phyloP scores from a whole-genome alignment of 768 basidiomycete genomes.

The Cantharellus cinnabarinus region DNA sequence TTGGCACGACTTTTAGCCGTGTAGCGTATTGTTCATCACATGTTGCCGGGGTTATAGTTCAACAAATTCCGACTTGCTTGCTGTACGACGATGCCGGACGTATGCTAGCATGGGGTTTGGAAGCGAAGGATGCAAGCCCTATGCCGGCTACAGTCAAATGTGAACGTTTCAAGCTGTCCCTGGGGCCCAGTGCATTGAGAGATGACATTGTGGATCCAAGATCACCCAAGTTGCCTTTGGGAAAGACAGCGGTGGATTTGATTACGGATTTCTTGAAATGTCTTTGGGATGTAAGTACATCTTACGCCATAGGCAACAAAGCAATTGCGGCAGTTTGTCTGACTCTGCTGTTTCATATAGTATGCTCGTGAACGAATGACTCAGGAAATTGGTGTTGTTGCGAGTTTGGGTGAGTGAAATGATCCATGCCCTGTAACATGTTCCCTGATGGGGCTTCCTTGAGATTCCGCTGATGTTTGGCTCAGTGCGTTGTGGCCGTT shows the following conservation, averaged over 20 bases:
- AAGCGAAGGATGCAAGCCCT: constrained; percentile 80
- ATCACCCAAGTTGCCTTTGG: constrained; percentile 53
- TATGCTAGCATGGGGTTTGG: constrained; percentile 68
- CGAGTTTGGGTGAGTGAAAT: constrained; percentile 49
- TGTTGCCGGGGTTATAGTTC: neutral
- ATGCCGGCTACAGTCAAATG: too few relatives aligned
- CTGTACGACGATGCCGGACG: constrained; percentile 55
- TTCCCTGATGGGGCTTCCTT: neutral
- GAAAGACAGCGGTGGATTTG: constrained; percentile 56
- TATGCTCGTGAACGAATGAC: constrained; percentile 77
- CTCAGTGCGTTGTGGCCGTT: constrained; percentile 24
- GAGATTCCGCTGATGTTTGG: constrained; percentile 70
- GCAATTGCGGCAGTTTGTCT: too few relatives aligned
- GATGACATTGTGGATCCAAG: constrained; percentile 60
- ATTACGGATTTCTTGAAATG: constrained; percentile 69
- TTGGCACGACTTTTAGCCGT: neutral
- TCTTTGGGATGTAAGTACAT: constrained; percentile 39
- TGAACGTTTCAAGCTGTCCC: constrained; percentile 79
- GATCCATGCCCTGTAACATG: neutral
- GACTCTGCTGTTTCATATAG: constrained; percentile 2
- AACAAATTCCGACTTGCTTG: constrained; percentile 60
- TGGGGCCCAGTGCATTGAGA: constrained; percentile 63
- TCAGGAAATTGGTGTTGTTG: constrained; percentile 66
- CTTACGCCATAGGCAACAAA: neutral
- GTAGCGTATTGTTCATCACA: neutral